phyloP scores from a whole-genome alignment of 805 yeast genomes.

The Candida oleophila region DNA sequence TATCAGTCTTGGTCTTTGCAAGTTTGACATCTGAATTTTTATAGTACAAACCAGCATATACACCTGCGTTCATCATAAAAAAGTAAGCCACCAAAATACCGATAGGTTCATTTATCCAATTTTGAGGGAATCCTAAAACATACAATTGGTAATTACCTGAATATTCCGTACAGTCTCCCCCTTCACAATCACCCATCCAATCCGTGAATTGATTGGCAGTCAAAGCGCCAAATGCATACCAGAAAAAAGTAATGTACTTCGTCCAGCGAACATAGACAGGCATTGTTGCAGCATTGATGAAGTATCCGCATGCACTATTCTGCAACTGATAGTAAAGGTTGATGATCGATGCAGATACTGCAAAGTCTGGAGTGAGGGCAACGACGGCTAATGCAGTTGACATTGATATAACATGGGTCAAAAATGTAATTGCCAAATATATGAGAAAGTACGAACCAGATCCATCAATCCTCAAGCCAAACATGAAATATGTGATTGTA shows the following conservation, averaged over 20 bases:
- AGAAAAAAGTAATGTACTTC: conserved; percentile 70
- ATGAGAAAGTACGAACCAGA: conserved; percentile 51
- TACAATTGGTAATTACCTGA: conserved; percentile 55
- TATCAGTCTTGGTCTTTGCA: conserved; percentile 39
- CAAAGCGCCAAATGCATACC: conserved; percentile 76
- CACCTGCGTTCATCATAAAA: conserved; percentile 49
- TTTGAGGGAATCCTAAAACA: conserved; percentile 56
- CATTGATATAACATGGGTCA: conserved; percentile 57
- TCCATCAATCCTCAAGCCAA: conserved; percentile 52
- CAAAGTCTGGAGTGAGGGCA: conserved; percentile 58
- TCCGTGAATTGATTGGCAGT: conserved; percentile 64
- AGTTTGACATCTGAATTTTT: conserved; percentile 53
- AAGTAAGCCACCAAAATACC: conserved; percentile 59
- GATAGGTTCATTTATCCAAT: conserved; percentile 69
- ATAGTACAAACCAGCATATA: conserved; percentile 47
- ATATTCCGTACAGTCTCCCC: conserved; percentile 37
- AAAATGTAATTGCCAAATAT: conserved; percentile 57
- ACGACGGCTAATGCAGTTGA: conserved; percentile 53
- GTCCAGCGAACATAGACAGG: conserved; percentile 89
- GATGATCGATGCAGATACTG: conserved; percentile 59
- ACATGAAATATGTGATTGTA: conserved; percentile 70
- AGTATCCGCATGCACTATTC: conserved; percentile 78
- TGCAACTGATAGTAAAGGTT: conserved; percentile 69
- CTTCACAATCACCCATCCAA: conserved; percentile 58
- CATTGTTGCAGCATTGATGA: conserved; percentile 67